Evolutionary conservation across 129 eudicot species (phyloP), one percentile per base, ranked within the genome.

Genomic region (Solidago caesia): DNA sequence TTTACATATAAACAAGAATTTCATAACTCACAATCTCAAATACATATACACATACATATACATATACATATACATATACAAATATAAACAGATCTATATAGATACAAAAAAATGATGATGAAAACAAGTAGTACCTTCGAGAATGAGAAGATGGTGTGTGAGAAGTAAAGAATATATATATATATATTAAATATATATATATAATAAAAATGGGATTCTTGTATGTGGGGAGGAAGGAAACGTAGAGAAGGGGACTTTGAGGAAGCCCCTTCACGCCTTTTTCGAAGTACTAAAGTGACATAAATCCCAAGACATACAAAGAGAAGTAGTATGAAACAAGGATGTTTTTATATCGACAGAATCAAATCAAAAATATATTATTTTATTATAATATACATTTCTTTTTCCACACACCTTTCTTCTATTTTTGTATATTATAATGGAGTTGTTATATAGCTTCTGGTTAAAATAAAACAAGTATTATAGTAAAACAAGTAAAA

Each of bases 261-360:
- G 21, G 45, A 29, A 41, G 52, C 44, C 77, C 65, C 76, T 67
- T 73, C 44, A 48, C 78, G 78, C 78, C 63, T 74, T 78, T 78
- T 63, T 63, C 42, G 26, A 57, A 56, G 67, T 43, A 27, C 33
- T 65, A 79, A 72, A 73, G 67, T 66, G 59, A 79, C 83, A 79
- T 79, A 79, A 73, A 79, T 79, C 83, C 83, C 83, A 44, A 65
- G 70, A 65, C 26, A 10, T 11, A 15, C n/a, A 51, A 33, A 62
- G 62, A 56, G 79, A 73, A 33, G 39, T 33, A 33, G 82, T 79
- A 73, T 65, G 69, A 21, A 79, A 57, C 47, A 79, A 79, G 83
- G 83, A 79, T 79, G 83, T 79, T 72, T 78, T 69, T 73, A 65
- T 51, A 64, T 39, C 64, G 68, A 75, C 67, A 75, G 79, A 52